Evolutionary conservation across 208 protist species (phyloP).

Genomic region (Leishmania tarentolae): DNA sequence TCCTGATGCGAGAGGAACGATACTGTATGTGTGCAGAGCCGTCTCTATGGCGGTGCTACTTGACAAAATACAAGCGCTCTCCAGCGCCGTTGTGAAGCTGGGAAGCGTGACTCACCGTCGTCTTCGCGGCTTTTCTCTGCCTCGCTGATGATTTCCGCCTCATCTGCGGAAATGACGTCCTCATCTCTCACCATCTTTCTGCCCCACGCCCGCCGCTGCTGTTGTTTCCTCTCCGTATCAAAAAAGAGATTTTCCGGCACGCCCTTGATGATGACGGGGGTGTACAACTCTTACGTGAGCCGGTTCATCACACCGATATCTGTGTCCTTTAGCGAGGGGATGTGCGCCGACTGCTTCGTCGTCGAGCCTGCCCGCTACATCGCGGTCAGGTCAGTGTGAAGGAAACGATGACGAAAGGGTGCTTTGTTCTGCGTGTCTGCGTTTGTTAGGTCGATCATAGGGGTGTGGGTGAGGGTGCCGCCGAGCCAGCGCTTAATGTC

Average conservation of each 20-base stretch:
- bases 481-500: slow-evolving; percentile 92
- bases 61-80: slow-evolving; percentile 5
- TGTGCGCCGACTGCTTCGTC: slow-evolving; percentile 44
- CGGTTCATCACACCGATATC: slow-evolving; percentile 66
- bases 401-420: slow-evolving; percentile 85
- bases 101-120: slow-evolving; percentile 1
- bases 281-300: slow-evolving; percentile 92
- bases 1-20: slow-evolving; percentile 66
- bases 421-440: slow-evolving; percentile 88
- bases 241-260: slow-evolving; percentile 49
- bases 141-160: too few species aligned
- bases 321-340: slow-evolving; percentile 69
- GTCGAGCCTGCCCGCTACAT: slow-evolving; percentile 58
- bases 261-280: slow-evolving; percentile 84
- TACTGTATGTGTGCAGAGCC: slow-evolving; percentile 35
- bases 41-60: slow-evolving; percentile 6
- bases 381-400: slow-evolving; percentile 49
- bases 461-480: slow-evolving; percentile 56
- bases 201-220: slow-evolving; percentile 15
- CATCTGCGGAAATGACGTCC: neutral
- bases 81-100: slow-evolving; percentile 27
- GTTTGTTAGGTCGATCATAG: slow-evolving; percentile 83
- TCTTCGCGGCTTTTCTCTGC: slow-evolving; percentile 24
- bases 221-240: slow-evolving; percentile 12
- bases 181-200: slow-evolving; percentile 18